Evolutionary conservation across 2,329 filamentous ascomycete genomes (phyloP), one percentile per base, ranked within the genome.

Genomic region (Pezicula neosporulosa): DNA sequence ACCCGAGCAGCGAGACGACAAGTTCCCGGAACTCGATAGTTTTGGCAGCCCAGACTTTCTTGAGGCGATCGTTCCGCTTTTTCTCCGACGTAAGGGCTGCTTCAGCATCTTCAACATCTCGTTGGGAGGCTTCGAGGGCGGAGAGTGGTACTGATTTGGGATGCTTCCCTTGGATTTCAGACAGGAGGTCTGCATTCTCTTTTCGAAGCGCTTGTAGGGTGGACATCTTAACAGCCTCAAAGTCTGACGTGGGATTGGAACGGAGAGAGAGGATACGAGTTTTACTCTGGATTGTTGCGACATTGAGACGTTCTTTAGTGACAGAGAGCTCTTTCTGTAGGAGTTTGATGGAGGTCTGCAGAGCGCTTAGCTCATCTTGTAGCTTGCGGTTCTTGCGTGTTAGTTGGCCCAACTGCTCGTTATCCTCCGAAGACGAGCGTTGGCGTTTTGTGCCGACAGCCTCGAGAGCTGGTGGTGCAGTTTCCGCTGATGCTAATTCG

Each of bases 1-100:
- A 99, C 0, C 94, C 94, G 0, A 99, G 79, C 1, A 96, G 87
- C 18, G 86, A 90, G 56, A 92, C 92, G 52, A 99, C 92, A 30
- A 92, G 90, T 71, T 97, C 91, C 46, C 95, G 90, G 73, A 99
- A 97, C 72, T 99, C 94, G 62, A 88, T 84, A 1, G 89, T 91
- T 69, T 97, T 99, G 59, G 87, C 82, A 0, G 83, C 83, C 88
- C 90, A 99, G 51, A 97, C 94, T 65, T 97, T 89, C 62, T 95
- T 96, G 12, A 97, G 83, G 2, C 94, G 88, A 19, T 84, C 79
- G 56, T 89, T 88, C 44, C 89, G 86, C 71, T 97, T 99, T 59
- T 94, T 87, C 37, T 86, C 83, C 1, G 88, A 86, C 0, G 81
- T 80, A 13, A 83, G 84, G 60, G 89, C 84, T 53, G 83, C 73